Evolutionary conservation across 1,139 yeast species (phyloP), one percentile per base, ranked within the genome.

Genomic region (Blastobotrys malaysiensis): DNA sequence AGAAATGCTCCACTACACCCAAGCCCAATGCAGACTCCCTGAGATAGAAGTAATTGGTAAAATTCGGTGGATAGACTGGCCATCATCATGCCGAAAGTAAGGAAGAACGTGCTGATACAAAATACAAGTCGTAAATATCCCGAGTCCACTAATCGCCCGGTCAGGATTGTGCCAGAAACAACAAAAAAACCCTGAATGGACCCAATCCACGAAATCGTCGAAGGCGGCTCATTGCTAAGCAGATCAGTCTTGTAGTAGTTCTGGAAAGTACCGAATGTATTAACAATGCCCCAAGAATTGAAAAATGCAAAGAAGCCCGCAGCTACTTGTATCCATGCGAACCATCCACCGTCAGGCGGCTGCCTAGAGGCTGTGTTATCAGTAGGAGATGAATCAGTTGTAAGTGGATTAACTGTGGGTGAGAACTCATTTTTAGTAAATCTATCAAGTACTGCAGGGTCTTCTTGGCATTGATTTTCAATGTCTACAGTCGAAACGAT

Each of bases 131-230:
- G 60, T 50, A 65, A 57, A 52, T 62, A 65, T 11, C 70, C 72
- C 43, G 57, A 56, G 61, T 84, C 90, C 63, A 83, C 80, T 7
- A 83, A 60, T 1, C 82, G 80, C 0, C 91, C 91, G 51, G 78
- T 75, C 39, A 82, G 64, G n/a, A 83, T 75, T 0, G 83, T 79
- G 5, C 81, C 77, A 43, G 80, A 74, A 57, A 79, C 77, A 59
- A 82, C 72, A 13, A 82, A 72, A 53, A 83, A 81, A 48, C 77
- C 71, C 59, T 77, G 80, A 13, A 83, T 67, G 1, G 87, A 77
- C 58, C 84, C 84, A 21, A 84, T 78, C 89, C 89, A 84, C 1
- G 86, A 81, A 3, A 82, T 74, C 6, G 76, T 72, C 3, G 81
- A 70, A 2, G 77, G 70, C 2, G 78, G 63, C 1, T 71, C 68